phyloP scores from a whole-genome alignment of 345 rosid genomes.

The Sisymbrium altissimum region DNA sequence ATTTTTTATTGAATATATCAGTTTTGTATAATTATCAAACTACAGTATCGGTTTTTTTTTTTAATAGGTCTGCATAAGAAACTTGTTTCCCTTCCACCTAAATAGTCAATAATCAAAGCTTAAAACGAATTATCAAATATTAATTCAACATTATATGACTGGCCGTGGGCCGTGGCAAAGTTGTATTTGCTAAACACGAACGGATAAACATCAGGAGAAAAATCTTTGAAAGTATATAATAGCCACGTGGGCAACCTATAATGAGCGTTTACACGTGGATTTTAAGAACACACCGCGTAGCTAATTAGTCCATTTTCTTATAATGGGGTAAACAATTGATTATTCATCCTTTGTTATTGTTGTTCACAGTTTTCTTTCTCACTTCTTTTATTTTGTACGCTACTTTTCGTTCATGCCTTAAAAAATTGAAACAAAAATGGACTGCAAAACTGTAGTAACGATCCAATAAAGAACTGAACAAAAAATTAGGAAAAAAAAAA shows the following conservation, averaged over 20 bases:
- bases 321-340: background rate
- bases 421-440: background rate
- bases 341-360: background rate
- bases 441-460: background rate
- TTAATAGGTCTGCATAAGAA: background rate
- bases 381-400: background rate
- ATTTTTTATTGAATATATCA: too few species aligned
- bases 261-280: conserved; percentile 23
- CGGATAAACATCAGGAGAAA: conserved; percentile 7
- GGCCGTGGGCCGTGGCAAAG: background rate
- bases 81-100: too few species aligned
- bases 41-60: too few species aligned
- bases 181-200: background rate
- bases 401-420: too few species aligned
- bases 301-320: background rate
- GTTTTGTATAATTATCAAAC: too few species aligned
- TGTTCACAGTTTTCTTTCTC: background rate
- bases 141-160: too few species aligned
- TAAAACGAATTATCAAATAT: too few species aligned
- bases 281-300: background rate
- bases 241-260: background rate
- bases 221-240: background rate
- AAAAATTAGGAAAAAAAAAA: background rate
- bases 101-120: too few species aligned
- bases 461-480: background rate